Conservation (phyloP, 75 land plant species). For the Selaginella moellendorffii region DNA sequence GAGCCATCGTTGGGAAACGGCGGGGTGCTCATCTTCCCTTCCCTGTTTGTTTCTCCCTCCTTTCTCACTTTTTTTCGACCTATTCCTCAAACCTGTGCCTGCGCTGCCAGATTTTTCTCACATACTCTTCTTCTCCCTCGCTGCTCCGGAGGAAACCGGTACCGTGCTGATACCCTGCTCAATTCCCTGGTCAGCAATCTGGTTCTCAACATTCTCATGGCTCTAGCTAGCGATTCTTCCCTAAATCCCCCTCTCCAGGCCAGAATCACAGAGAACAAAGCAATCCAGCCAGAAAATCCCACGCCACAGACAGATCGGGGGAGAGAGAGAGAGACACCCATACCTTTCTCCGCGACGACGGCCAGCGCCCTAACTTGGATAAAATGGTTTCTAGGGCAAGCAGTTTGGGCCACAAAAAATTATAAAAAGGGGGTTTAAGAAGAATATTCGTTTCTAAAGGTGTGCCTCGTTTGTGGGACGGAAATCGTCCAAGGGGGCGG, state of each 20-base stretch:
- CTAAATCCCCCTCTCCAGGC: too few relatives aligned
- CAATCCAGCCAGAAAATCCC: background rate
- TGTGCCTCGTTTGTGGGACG: too few relatives aligned
- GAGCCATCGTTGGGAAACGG: constrained; percentile 87
- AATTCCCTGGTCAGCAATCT: background rate
- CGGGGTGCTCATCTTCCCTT: background rate
- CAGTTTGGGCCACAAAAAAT: background rate
- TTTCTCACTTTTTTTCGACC: background rate
- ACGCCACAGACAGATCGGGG: too few relatives aligned
- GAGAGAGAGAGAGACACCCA: background rate
- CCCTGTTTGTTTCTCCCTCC: background rate
- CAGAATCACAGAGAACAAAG: background rate
- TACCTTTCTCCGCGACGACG: background rate
- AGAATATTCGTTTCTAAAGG: background rate
- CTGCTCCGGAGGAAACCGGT: too few relatives aligned
- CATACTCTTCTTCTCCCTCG: too few relatives aligned
- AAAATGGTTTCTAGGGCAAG: background rate
- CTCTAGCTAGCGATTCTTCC: too few relatives aligned
- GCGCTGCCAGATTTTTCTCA: too few relatives aligned
- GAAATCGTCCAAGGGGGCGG: too few relatives aligned
- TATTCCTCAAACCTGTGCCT: background rate
- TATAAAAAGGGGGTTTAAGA: background rate
- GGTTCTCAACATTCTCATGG: too few relatives aligned
- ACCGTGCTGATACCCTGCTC: too few relatives aligned
- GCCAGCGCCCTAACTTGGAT: background rate